Evolutionary conservation across 345 rosid genomes (phyloP), one percentile per base, ranked within the genome.

Genomic region (Rhodamnia rubescens): DNA sequence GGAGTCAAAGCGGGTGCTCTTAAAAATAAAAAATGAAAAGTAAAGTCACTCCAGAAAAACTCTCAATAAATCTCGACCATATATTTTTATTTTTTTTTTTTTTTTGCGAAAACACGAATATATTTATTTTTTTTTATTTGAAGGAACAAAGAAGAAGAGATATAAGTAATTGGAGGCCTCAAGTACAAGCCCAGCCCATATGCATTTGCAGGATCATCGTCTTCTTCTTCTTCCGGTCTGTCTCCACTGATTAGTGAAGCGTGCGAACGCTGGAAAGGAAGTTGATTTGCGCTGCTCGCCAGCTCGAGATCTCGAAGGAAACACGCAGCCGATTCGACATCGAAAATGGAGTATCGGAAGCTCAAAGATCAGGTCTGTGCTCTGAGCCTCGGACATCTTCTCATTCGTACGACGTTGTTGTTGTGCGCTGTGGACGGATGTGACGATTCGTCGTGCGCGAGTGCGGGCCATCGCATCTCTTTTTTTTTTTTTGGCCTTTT

Each of bases 301-400:
- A n/a, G 56, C 42, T 83, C 75, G 74, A 86, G 74, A 53, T 86
- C 83, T 14, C 53, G 40, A n/a, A 32, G 53, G 27, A 2, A 81
- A 52, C 36, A 36, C 18, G 54, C 14, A 8, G 87, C 3, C 15
- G 61, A 21, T 81, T 82, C 27, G 52, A 42, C 27, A 1, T 44
- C 36, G 86, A 27, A 36, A 89, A 95, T 96, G 98, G 98, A 96
- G 87, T 92, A 95, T 82, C 89, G 93, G 85, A 96, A 95, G 88
- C 91, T 96, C 89, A 95, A 96, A 90, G 98, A 94, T 56, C 94
- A 93, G 94, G 98, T 51, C 7, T 4, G 61, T n/a, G 13, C n/a
- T 82, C n/a, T 29, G 44, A 29, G n/a, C 47, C 83, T 27, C 61
- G 0, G 61, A 15, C 24, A 16, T 52, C 42, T n/a, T 53, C 42